A percentile compares a stretch with the other conserved stretches of the same genome.
phyloP scores from a whole-genome alignment of 768 basidiomycete species.

The Boletus sp. region DNA sequence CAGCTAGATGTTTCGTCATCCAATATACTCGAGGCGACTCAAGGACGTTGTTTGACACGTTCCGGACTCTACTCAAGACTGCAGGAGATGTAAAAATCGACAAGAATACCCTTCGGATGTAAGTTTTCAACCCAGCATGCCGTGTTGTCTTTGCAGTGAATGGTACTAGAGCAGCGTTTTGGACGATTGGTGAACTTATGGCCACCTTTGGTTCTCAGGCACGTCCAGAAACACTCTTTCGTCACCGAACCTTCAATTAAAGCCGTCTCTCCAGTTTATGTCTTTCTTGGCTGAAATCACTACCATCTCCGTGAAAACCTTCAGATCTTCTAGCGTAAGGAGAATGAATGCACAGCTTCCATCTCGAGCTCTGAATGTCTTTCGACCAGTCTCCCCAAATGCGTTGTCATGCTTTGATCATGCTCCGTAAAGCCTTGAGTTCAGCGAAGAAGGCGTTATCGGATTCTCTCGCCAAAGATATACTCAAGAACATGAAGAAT shows the following conservation, averaged over 20 bases:
- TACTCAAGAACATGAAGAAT: constrained; percentile 77
- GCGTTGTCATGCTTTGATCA: constrained; percentile 74
- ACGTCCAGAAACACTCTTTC: constrained; percentile 24
- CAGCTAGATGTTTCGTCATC: constrained; percentile 71
- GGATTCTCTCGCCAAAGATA: constrained; percentile 75
- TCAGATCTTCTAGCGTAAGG: constrained; percentile 71
- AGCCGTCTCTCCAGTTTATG: constrained; percentile 68
- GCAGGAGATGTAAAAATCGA: constrained; percentile 73
- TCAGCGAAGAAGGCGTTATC: constrained; percentile 83
- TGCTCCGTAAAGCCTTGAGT: constrained; percentile 75
- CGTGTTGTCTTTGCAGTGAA: constrained; percentile 1
- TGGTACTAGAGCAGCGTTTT: constrained; percentile 69
- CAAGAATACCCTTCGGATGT: constrained; percentile 68
- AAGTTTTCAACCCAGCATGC: constrained; percentile 25
- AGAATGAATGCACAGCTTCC: neutral
- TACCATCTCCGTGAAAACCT: constrained; percentile 60
- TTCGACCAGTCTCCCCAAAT: constrained; percentile 67
- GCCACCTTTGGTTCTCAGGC: constrained; percentile 80
- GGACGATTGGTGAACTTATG: constrained; percentile 90
- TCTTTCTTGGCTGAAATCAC: constrained; percentile 89
- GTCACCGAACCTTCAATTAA: neutral
- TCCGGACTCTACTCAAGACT: constrained; percentile 74
- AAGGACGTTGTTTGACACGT: constrained; percentile 80
- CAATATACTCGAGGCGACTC: constrained; percentile 82
- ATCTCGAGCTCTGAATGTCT: constrained; percentile 4